These are phyloP conservation scores for Camelina hispida DNA, from an alignment of 345 rosid species.

Conservation along the genomic window DNA sequence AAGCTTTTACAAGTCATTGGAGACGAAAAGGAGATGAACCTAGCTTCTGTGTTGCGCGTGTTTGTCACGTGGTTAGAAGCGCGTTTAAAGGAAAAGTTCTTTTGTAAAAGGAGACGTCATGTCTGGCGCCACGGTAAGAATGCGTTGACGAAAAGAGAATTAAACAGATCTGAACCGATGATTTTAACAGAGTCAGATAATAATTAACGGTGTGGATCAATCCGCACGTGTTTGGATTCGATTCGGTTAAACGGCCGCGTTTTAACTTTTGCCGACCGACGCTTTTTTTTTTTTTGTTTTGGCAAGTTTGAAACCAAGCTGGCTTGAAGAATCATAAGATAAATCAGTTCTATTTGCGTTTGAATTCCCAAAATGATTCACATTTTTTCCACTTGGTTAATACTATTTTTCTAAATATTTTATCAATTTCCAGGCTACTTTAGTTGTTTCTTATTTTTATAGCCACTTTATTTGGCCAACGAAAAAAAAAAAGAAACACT, in stretches of 20 bases:
- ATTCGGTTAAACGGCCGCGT: conserved; percentile 27
- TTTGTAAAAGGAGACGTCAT: conserved; percentile 20
- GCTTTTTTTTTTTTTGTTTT: neutral
- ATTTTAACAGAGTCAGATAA: conserved; percentile 3
- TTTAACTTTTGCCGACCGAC: conserved; percentile 23
- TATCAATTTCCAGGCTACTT: conserved; percentile 17
- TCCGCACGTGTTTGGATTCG: conserved; percentile 32
- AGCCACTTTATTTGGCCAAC: conserved; percentile 42
- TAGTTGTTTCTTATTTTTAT: conserved; percentile 18
- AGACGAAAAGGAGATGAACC: neutral
- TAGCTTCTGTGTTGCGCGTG: conserved; percentile 38
- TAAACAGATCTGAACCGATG: conserved; percentile 18
- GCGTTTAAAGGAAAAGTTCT: conserved; percentile 19
- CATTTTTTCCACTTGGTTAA: conserved; percentile 27
- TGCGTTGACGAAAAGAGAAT: conserved; percentile 22
- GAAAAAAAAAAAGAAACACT: neutral
- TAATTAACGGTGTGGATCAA: conserved; percentile 29
- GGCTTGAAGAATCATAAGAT: neutral
- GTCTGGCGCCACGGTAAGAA: conserved; percentile 37
- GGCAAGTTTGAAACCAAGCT: conserved; percentile 12
- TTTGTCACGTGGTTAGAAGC: neutral
- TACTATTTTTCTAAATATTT: neutral
- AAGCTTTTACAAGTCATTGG: conserved; percentile 31
- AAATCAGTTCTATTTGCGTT: conserved; percentile 14
- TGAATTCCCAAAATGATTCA: conserved; percentile 13